Evolutionary conservation across 257 asterid species (phyloP).

Genomic region (Rhazya stricta): DNA sequence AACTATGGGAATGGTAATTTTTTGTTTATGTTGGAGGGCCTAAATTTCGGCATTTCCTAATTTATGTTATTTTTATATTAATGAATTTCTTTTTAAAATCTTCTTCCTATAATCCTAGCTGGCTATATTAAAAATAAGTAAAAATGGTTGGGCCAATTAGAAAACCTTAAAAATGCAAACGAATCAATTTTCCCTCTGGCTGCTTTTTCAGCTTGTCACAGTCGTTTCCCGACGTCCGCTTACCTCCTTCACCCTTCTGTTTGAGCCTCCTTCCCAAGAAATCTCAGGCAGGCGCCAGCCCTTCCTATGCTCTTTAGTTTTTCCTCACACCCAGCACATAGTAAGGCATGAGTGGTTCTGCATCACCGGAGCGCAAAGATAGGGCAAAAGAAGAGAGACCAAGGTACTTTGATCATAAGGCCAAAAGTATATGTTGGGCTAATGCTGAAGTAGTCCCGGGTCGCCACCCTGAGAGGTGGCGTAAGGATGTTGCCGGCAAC

Average conservation of each 20-base stretch:
- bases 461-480: constrained; percentile 99
- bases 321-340: background rate
- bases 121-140: too few relatives aligned
- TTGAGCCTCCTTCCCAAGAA: background rate
- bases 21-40: too few relatives aligned
- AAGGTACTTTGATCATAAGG: constrained; percentile 57
- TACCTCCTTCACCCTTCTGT: background rate
- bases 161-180: too few relatives aligned
- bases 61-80: too few relatives aligned
- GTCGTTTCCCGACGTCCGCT: background rate
- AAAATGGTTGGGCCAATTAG: too few relatives aligned
- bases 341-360: constrained; percentile 8
- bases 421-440: constrained; percentile 72
- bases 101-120: too few relatives aligned
- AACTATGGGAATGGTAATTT: too few relatives aligned
- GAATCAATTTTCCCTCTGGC: background rate
- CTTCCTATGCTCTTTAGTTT: background rate
- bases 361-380: constrained; percentile 10
- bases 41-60: too few relatives aligned
- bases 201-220: background rate
- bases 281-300: background rate
- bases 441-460: constrained; percentile 73
- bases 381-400: constrained; percentile 40
- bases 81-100: too few relatives aligned
- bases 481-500: constrained; percentile 94